A percentile compares a stretch with the other conserved stretches of the same genome.
These are phyloP conservation scores for Laguncularia racemosa DNA, from an alignment of 345 rosid species.

Conservation along the genomic window DNA sequence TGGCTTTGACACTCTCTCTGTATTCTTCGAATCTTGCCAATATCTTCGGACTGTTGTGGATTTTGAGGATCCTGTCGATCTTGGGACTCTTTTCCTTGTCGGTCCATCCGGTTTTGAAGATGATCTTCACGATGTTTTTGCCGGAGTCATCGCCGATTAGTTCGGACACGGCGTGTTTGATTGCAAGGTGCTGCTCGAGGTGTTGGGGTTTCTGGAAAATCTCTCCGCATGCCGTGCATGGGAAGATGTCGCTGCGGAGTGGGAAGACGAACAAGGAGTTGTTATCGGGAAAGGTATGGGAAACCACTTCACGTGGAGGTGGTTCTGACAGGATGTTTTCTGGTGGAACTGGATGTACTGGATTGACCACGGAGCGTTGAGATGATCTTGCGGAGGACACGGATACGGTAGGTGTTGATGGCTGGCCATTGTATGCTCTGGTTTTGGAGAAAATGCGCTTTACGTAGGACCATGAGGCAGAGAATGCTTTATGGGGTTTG, in stretches of 20 bases:
- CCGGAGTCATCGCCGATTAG: constrained; percentile 72
- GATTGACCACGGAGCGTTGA: constrained; percentile 53
- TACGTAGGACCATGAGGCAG: constrained; percentile 58
- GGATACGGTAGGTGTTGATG: constrained; percentile 20
- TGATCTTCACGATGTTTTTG: constrained; percentile 76
- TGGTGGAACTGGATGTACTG: constrained; percentile 14
- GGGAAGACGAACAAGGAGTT: constrained; percentile 35
- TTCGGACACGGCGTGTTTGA: constrained; percentile 77
- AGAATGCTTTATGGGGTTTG: constrained; percentile 32
- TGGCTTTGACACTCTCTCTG: constrained; percentile 75
- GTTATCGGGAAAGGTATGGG: constrained; percentile 27
- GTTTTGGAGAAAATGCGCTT: constrained; percentile 43
- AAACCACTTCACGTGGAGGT: constrained; percentile 13
- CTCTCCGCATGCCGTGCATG: constrained; percentile 87
- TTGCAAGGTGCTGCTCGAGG: constrained; percentile 62
- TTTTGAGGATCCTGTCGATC: constrained; percentile 65
- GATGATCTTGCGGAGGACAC: constrained; percentile 62
- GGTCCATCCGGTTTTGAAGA: constrained; percentile 84
- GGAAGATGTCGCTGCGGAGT: constrained; percentile 65
- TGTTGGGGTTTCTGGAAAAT: constrained; percentile 43
- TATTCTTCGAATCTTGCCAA: constrained; percentile 80
- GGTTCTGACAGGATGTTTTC: constrained; percentile 11
- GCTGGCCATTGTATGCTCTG: constrained; percentile 21
- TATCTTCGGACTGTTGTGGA: constrained; percentile 71
- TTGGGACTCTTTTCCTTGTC: constrained; percentile 34